Evolutionary conservation across 169 alveolate genomes (phyloP).

Genomic region (Eimeria tenella): DNA sequence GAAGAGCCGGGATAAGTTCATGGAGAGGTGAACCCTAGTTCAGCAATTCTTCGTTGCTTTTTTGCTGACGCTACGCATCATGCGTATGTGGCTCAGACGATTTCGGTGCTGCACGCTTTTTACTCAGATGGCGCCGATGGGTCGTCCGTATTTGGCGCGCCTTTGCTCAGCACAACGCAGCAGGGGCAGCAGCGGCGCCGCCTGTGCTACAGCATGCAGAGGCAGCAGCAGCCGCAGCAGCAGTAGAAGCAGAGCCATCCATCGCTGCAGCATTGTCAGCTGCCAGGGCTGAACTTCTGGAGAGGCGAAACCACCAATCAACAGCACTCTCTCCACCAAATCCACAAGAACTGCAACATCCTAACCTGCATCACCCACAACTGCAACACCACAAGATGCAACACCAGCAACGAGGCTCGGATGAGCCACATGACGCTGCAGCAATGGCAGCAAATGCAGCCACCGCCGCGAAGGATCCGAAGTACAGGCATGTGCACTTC

Average conservation of each 20-base stretch:
- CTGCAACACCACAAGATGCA: constrained; percentile 49
- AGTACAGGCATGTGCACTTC: constrained; percentile 49
- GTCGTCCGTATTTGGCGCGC: constrained; percentile 70
- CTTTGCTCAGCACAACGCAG: constrained; percentile 61
- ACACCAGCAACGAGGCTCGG: constrained; percentile 26
- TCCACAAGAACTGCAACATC: constrained; percentile 37
- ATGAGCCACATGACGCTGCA: background rate
- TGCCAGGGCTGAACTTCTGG: constrained; percentile 57
- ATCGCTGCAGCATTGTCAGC: constrained; percentile 69
- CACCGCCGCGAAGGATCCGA: constrained; percentile 58
- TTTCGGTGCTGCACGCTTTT: background rate
- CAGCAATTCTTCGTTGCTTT: background rate
- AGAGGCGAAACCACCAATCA: constrained; percentile 15
- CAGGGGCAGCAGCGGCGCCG: constrained; percentile 73
- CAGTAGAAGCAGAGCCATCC: constrained; percentile 61
- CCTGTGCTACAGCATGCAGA: constrained; percentile 62
- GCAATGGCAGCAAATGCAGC: constrained; percentile 45
- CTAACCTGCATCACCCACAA: constrained; percentile 47
- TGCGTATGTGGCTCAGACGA: background rate
- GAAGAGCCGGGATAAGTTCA: constrained; percentile 57
- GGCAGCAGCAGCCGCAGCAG: constrained; percentile 71
- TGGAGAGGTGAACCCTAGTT: constrained; percentile 49
- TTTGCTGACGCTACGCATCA: background rate
- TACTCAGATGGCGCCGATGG: constrained; percentile 70
- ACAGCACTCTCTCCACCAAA: background rate